Evolutionary conservation across 305 asterid genomes (phyloP).

Genomic region (Fraxinus nigra): DNA sequence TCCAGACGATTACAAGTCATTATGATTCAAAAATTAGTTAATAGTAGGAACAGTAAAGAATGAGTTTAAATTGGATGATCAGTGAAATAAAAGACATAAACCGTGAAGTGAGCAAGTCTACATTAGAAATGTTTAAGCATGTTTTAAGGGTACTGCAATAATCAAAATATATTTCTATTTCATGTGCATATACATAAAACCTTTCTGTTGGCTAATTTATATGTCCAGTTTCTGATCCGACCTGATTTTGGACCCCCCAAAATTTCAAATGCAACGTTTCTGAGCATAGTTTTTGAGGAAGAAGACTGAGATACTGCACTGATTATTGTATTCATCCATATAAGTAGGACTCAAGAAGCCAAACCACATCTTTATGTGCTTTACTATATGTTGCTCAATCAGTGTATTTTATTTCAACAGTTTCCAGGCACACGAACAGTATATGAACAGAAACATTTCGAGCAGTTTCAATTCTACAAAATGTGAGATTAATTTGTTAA

Average conservation of each 20-base stretch:
- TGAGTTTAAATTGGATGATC: background rate
- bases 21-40: background rate
- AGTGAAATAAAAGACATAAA: background rate
- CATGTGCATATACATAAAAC: background rate
- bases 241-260: background rate
- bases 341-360: background rate
- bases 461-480: background rate
- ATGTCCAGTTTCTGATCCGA: background rate
- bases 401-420: background rate
- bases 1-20: background rate
- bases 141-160: background rate
- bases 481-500: background rate
- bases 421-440: conserved; percentile 3
- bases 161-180: background rate
- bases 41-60: background rate
- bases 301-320: background rate
- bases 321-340: background rate
- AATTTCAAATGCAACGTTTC: background rate
- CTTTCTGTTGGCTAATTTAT: background rate
- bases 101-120: background rate
- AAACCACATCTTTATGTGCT: background rate
- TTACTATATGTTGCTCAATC: background rate
- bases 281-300: background rate
- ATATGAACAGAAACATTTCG: conserved; percentile 1
- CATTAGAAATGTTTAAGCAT: background rate